Base-by-base conservation (phyloP, 2,329 filamentous ascomycete genomes). In the Colletotrichum camelliae region DNA sequence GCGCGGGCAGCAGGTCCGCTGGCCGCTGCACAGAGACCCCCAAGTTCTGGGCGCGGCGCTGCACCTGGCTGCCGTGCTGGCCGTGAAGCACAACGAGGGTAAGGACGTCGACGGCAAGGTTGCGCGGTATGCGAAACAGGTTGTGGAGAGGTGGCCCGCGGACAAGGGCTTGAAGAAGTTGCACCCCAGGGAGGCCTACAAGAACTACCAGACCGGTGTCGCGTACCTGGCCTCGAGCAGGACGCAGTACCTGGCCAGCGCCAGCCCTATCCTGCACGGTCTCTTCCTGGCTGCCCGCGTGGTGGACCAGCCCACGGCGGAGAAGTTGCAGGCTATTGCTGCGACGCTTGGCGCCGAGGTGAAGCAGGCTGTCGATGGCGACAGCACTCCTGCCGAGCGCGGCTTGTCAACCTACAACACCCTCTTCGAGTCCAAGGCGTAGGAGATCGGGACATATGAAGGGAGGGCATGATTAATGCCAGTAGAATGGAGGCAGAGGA, bases 251-350 rank as follows among this genome's bases (percentile, higher is more conserved):
- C 61, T 87, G 21, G 74, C 78, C 58, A 67, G 83, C n/a, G 82
- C 82, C 4, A 77, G 65, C 71, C 74, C 74, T 55, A 79, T 87
- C 33, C 78, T 88, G 66, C 82, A 85, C 79, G 90, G 88, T 24
- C 83, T 91, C 68, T 82, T 86, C 55, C 75, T 86, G 75, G 87
- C 89, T 16, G 81, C 84, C 57, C 81, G 88, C 77, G 81, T 89
- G 16, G 80, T 89, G 58, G 80, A 81, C 65, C 79, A 83, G 31
- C 82, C 80, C 58, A 80, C 87, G 67, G 83, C 83, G 5, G 79
- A 71, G 35, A 78, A 85, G 81, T 80, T 91, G 64, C 78, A 83
- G 74, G 77, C 82, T n/a, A 84, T 88, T 24, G 82, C 83, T n/a
- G 81, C 85, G 43, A 77, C 79, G 5, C 78, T 90, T 29, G 80